A percentile compares a stretch with the other conserved stretches of the same genome.
These are phyloP conservation scores for Cnidoscolus chayamansa DNA, from an alignment of 441 rosid species.

Conservation along the genomic window DNA sequence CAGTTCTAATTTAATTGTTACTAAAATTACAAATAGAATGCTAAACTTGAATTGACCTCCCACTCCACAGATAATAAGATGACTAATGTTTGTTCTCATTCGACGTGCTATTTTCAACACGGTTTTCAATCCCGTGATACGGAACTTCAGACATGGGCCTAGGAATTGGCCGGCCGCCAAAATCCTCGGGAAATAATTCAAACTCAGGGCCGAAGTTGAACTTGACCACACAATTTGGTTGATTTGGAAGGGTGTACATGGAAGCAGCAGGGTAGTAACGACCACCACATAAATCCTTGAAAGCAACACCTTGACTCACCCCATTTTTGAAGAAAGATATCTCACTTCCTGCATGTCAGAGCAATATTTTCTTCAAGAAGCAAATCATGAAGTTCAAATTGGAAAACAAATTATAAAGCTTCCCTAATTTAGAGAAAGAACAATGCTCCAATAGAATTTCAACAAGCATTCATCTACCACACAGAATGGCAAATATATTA, in stretches of 20 bases:
- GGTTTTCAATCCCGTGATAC: conserved; percentile 64
- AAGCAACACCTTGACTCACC: conserved; percentile 86
- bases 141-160: conserved; percentile 79
- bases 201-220: conserved; percentile 94
- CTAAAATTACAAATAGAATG: conserved; percentile 31
- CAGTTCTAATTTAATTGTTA: conserved; percentile 29
- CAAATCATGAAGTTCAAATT: conserved; percentile 12
- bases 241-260: conserved; percentile 92
- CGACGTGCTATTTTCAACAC: conserved; percentile 52
- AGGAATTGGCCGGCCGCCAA: conserved; percentile 69
- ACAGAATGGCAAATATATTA: not conserved
- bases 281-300: conserved; percentile 75
- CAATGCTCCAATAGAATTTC: conserved; percentile 3
- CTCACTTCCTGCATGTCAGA: conserved; percentile 75
- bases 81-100: conserved; percentile 59
- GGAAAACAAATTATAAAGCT: not conserved
- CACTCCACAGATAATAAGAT: conserved; percentile 16
- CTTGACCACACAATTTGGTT: conserved; percentile 78
- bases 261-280: conserved; percentile 98
- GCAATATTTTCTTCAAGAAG: conserved; percentile 3
- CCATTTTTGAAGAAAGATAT: conserved; percentile 92
- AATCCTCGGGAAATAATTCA: conserved; percentile 65
- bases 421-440: not conserved
- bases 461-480: not conserved
- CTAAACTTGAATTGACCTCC: conserved; percentile 31